phyloP scores from a whole-genome alignment of 805 yeast genomes.

The Gaillardinia entomophila region DNA sequence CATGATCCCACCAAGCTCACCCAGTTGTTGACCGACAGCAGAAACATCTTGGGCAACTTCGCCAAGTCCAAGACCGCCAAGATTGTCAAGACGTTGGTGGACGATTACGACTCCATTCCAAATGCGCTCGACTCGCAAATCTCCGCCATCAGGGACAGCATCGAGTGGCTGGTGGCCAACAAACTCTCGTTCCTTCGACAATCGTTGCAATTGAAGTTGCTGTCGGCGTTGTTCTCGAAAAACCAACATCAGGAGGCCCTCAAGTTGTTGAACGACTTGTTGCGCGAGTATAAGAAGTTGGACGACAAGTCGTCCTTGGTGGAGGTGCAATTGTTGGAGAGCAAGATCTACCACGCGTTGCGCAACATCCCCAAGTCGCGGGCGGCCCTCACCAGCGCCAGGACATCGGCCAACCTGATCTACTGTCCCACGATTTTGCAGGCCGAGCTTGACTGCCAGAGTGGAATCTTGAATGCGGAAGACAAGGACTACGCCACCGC shows the following conservation, averaged over 20 bases:
- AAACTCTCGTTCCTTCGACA: constrained; percentile 88
- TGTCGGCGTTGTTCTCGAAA: constrained; percentile 67
- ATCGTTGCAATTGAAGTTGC: constrained; percentile 76
- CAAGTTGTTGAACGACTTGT: constrained; percentile 60
- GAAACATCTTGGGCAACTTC: constrained; percentile 65
- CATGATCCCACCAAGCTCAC: constrained; percentile 47
- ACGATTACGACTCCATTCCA: constrained; percentile 61
- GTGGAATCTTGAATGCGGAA: constrained; percentile 93
- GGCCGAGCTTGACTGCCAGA: constrained; percentile 92
- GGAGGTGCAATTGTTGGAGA: constrained; percentile 89
- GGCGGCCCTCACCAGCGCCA: constrained; percentile 89
- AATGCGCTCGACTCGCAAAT: constrained; percentile 66
- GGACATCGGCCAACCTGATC: constrained; percentile 95
- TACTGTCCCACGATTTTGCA: constrained; percentile 92
- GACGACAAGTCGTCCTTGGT: constrained; percentile 95
- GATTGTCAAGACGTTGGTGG: constrained; percentile 76
- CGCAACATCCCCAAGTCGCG: constrained; percentile 87
- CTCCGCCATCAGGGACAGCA: constrained; percentile 65
- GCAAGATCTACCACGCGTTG: constrained; percentile 84
- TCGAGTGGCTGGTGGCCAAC: constrained; percentile 80
- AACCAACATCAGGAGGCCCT: constrained; percentile 64
- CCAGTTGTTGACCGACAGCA: constrained; percentile 59
- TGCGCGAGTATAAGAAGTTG: constrained; percentile 82
- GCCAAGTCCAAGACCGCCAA: constrained; percentile 96
- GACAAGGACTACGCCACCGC: constrained; percentile 97